Percentiles rank a stretch among this genome's conserved stretches.
Evolutionary conservation across 495 filamentous ascomycete genomes (phyloP).

Genomic region (Cryomyces minteri): DNA sequence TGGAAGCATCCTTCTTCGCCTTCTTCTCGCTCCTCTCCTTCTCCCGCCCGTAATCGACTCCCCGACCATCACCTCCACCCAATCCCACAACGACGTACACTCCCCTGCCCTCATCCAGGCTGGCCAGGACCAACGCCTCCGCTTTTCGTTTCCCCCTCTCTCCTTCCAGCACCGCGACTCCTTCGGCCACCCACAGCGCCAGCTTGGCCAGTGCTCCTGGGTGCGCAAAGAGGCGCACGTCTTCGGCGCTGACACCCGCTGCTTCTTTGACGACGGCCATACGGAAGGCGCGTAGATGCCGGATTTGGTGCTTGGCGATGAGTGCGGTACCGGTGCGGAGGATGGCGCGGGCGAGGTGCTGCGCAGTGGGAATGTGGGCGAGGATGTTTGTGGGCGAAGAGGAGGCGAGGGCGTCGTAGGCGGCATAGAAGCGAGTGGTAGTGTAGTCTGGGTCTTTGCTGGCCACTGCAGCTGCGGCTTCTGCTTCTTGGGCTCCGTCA

Average conservation of each 20-base stretch:
- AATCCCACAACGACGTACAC: slow-evolving; percentile 82
- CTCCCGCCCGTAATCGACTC: slow-evolving; percentile 40
- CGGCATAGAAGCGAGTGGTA: slow-evolving; percentile 67
- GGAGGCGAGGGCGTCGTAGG: slow-evolving; percentile 63
- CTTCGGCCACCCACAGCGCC: slow-evolving; percentile 85
- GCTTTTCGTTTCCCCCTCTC: slow-evolving; percentile 44
- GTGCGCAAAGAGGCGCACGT: slow-evolving; percentile 74
- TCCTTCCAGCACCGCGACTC: slow-evolving; percentile 71
- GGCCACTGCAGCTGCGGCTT: background rate
- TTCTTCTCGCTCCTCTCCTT: slow-evolving; percentile 37
- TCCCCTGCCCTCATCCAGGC: slow-evolving; percentile 70
- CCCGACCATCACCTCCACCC: slow-evolving; percentile 57
- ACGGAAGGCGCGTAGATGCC: slow-evolving; percentile 76
- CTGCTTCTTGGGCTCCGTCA: slow-evolving; percentile 7
- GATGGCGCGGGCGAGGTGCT: slow-evolving; percentile 80
- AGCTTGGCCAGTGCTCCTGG: slow-evolving; percentile 84
- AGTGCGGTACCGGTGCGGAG: slow-evolving; percentile 81
- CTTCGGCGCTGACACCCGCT: slow-evolving; percentile 25
- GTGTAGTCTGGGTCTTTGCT: slow-evolving; percentile 42
- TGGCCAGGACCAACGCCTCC: slow-evolving; percentile 76
- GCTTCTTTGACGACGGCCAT: slow-evolving; percentile 94
- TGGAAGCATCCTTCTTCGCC: slow-evolving; percentile 42
- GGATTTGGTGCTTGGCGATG: slow-evolving; percentile 84
- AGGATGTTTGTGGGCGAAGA: slow-evolving; percentile 32
- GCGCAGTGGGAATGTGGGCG: slow-evolving; percentile 60